A percentile compares a stretch with the other conserved stretches of the same genome.
Evolutionary conservation across 768 basidiomycete species (phyloP).

Genomic region (Rhizopogon vesiculosus): DNA sequence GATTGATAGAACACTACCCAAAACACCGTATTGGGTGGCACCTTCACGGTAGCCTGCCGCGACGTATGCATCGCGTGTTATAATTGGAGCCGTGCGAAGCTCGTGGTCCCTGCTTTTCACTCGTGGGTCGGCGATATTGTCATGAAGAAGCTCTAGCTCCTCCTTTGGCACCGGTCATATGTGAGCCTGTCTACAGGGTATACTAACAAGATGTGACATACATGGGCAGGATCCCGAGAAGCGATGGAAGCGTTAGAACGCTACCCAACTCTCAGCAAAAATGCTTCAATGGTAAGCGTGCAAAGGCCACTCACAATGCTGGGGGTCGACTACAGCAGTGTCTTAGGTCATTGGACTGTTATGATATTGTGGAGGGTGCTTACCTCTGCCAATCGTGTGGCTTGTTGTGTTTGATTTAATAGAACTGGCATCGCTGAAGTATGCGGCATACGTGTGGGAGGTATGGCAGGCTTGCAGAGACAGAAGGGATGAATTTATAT

Average conservation of each 20-base stretch:
- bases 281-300: neutral
- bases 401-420: neutral
- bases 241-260: neutral
- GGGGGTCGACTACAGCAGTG: no score
- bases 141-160: constrained; percentile 28
- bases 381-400: neutral
- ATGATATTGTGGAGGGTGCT: neutral
- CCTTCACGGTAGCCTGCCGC: constrained; percentile 26
- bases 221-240: constrained; percentile 10
- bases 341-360: neutral
- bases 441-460: neutral
- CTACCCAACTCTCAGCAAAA: neutral
- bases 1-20: constrained; percentile 44
- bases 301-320: neutral
- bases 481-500: neutral
- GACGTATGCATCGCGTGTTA: constrained; percentile 47
- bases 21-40: constrained; percentile 57
- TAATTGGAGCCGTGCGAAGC: constrained; percentile 42
- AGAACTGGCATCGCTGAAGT: neutral
- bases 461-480: neutral
- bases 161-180: constrained; percentile 13
- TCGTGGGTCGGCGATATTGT: constrained; percentile 11
- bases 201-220: constrained; percentile 9
- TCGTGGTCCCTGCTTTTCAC: constrained; percentile 28
- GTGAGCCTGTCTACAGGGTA: neutral